Evolutionary conservation across 2,329 filamentous ascomycete genomes (phyloP).

Genomic region (Xylariaceae sp.): DNA sequence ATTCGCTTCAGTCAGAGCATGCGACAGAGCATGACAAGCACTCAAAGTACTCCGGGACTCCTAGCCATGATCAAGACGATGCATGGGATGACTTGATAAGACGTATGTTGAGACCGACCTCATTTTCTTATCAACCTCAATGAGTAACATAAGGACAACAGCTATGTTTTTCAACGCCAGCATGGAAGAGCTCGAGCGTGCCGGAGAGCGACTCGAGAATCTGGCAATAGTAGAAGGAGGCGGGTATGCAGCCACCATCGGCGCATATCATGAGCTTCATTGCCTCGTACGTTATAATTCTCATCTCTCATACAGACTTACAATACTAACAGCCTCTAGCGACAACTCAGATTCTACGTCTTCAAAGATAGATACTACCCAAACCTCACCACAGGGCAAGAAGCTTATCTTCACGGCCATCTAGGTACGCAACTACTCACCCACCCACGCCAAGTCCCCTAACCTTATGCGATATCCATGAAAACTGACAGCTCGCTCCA

Average conservation of each 20-base stretch:
- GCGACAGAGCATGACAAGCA: slow-evolving; percentile 1
- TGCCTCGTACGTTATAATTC: slow-evolving; percentile 8
- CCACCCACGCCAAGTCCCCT: not conserved
- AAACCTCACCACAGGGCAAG: slow-evolving; percentile 7
- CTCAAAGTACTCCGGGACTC: slow-evolving; percentile 1
- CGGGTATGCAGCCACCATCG: slow-evolving; percentile 13
- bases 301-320: not conserved
- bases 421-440: slow-evolving; percentile 4
- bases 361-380: slow-evolving; percentile 16
- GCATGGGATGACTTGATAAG: slow-evolving; percentile 6
- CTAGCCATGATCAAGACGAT: not conserved
- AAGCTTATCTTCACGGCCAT: slow-evolving; percentile 11
- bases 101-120: not conserved
- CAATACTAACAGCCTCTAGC: not conserved
- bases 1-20: not conserved
- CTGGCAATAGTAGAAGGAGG: slow-evolving; percentile 1
- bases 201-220: slow-evolving; percentile 4
- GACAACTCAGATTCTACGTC: slow-evolving; percentile 17
- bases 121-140: not conserved
- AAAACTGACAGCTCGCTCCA: not conserved
- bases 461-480: too few species aligned
- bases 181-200: slow-evolving; percentile 5
- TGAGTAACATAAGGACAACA: not conserved
- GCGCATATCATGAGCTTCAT: slow-evolving; percentile 19
- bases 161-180: slow-evolving; percentile 12